Percentiles rank a stretch among this genome's conserved stretches.
phyloP scores from a whole-genome alignment of 2,329 filamentous ascomycete species.

The Colletotrichum sansevieriae region DNA sequence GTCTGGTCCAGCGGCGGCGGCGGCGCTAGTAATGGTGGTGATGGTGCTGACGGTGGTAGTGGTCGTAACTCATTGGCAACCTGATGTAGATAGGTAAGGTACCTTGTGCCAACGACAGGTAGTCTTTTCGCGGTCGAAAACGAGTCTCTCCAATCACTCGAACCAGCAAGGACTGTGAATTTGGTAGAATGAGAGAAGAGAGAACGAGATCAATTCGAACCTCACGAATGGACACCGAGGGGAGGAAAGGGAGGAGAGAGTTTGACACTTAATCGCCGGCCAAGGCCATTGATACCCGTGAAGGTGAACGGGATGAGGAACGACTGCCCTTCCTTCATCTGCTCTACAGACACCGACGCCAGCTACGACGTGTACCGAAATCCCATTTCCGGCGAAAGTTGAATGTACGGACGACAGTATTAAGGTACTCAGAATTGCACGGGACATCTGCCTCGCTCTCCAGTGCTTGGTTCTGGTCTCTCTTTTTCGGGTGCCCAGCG shows the following conservation, averaged over 20 bases:
- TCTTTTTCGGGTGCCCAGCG: neutral
- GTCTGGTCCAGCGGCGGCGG: no score
- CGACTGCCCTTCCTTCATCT: neutral
- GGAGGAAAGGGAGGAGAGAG: conserved; percentile 6
- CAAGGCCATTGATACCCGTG: conserved; percentile 2
- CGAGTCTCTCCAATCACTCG: no score
- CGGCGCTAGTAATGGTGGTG: neutral
- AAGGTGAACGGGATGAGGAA: neutral
- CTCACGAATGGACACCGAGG: neutral
- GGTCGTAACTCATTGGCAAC: neutral
- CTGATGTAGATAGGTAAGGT: no score
- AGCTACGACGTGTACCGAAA: neutral
- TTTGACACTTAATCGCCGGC: conserved; percentile 14
- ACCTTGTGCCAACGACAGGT: no score
- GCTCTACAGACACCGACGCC: no score
- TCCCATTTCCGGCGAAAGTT: neutral
- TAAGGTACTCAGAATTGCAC: conserved; percentile 12
- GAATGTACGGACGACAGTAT: neutral
- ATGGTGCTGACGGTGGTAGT: neutral
- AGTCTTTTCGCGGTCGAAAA: no score
- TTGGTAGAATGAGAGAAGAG: neutral
- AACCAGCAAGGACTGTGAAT: no score
- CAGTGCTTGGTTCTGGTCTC: conserved; percentile 25
- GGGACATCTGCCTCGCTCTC: conserved; percentile 16
- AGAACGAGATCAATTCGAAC: neutral